Evolutionary conservation across 768 basidiomycete genomes (phyloP), one percentile per base, ranked within the genome.

Genomic region (Cystoderma amianthinum): DNA sequence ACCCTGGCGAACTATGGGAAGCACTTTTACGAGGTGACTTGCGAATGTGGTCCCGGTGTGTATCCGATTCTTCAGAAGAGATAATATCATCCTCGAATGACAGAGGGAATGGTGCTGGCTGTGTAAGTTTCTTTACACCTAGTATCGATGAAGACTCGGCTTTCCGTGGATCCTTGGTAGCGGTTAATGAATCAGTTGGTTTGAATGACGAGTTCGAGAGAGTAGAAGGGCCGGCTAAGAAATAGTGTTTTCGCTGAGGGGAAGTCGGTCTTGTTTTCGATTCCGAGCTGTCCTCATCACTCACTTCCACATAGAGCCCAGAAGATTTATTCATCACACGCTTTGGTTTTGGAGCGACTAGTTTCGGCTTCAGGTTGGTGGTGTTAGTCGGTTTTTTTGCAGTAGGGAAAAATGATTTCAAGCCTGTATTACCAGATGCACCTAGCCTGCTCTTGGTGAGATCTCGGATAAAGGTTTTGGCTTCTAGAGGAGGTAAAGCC

Each of bases 11-110:
- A 11, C 24, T 38, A 9, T 46, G 41, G 15, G 38, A n/a, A 10
- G 32, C n/a, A 18, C 16, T 37, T 38, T 56, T 56, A 18, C 50
- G 42, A 7, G 54, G 54, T 13, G 54, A 56, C 44, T 54, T 52
- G 16, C 40, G 32, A 1, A 49, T 9, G 19, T 25, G 9, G 9
- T 49, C 39, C 3, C n/a, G 16, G 15, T 13, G 4, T 20, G 28
- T 5, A 2, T 44, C 42, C 4, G 46, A 6, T 6, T 19, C 34
- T 7, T 36, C 34, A 36, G 18, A n/a, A 19, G 16, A 19, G n/a
- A 7, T 18, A 6, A 20, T 20, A 16, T 38, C 10, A 23, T 19
- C 16, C 20, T 18, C 9, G 21, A 38, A 23, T 16, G 37, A 38
- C 11, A 38, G 16, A 9, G 37, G 37, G 19, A 38, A 38, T 18